Base-by-base conservation (phyloP, 2,329 filamentous ascomycete species). In the Ophiostoma tasmaniense region DNA sequence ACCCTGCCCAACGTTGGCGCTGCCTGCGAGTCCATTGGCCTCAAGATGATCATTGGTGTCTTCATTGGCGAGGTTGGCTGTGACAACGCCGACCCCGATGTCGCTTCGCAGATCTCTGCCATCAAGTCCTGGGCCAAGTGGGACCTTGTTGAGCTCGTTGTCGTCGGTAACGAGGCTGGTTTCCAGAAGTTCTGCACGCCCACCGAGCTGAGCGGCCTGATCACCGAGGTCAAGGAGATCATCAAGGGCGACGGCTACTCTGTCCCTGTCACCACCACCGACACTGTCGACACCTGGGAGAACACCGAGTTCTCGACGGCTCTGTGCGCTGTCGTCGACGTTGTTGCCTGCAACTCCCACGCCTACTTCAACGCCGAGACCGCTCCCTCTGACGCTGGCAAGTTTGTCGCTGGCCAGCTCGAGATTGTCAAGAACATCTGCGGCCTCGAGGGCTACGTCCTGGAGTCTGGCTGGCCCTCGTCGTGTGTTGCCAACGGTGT, bases 401-500 rank as follows among this genome's bases (percentile, higher is more conserved):
- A 81, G 67, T 97, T 97, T 78, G 90, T 93, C 74, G 80, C 83
- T 73, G 77, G 83, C 74, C 93, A 97, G 84, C 86, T 97, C 73
- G 81, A 87, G 64, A 83, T 91, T 73, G 88, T 96, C 72, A 81
- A 87, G 77, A 77, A 79, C 64, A 74, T 92, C 74, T 98, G 94
- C 86, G 85, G 85, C 77, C 90, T 90, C 83, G 81, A 86, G 50
- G 89, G 89, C 73, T 87, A 92, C 83, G 92, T 94, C 81, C 84
- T 96, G 74, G 94, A 98, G 88, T 91, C 90, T 69, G 94, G 94
- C 75, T 98, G 93, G 93, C 94, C 94, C 73, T 88, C 82, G 68
- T 73, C 77, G 8, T 93, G 93, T 77, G 75, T 78, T 37, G 79
- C 86, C 81, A 94, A 95, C 80, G 92, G 91, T 71, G 76, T 76